A percentile compares a stretch with the other conserved stretches of the same genome.
Evolutionary conservation across 2,329 filamentous ascomycete species (phyloP).

Genomic region (Ophiostoma himal-ulmi): DNA sequence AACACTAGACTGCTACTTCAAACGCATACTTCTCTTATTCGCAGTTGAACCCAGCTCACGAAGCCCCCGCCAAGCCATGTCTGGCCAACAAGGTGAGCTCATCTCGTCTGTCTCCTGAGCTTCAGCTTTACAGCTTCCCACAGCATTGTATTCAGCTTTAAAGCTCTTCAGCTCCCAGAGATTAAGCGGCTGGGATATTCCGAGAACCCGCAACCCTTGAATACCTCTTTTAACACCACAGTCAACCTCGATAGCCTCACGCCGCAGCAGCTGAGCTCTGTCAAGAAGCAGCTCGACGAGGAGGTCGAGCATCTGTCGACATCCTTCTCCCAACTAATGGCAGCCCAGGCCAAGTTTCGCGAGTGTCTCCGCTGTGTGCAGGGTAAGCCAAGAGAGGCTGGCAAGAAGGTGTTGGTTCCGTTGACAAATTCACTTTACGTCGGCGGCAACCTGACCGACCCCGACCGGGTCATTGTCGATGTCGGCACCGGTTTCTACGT

Average conservation of each 20-base stretch:
- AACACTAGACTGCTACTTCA: background rate
- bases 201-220: background rate
- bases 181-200: background rate
- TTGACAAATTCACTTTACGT: slow-evolving; percentile 94
- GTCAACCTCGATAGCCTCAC: slow-evolving; percentile 69
- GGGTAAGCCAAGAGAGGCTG: slow-evolving; percentile 29
- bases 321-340: slow-evolving; percentile 84
- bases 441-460: slow-evolving; percentile 68
- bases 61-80: slow-evolving; percentile 1
- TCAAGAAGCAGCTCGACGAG: slow-evolving; percentile 94
- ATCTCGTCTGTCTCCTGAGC: background rate
- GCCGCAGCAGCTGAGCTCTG: slow-evolving; percentile 75
- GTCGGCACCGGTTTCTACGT: slow-evolving; percentile 92
- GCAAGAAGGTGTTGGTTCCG: slow-evolving; percentile 72
- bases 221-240: slow-evolving; percentile 28
- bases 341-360: slow-evolving; percentile 83
- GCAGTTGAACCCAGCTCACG: background rate
- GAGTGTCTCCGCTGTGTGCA: slow-evolving; percentile 79
- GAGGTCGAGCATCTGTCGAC: slow-evolving; percentile 90
- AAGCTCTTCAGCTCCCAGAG: background rate
- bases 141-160: background rate
- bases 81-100: slow-evolving; percentile 13
- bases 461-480: slow-evolving; percentile 78
- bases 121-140: background rate
- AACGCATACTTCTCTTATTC: background rate